Percentiles rank a stretch among this genome's conserved stretches.
Conservation (phyloP, 2,329 filamentous ascomycete genomes). For the Ceratocystis destructans region DNA sequence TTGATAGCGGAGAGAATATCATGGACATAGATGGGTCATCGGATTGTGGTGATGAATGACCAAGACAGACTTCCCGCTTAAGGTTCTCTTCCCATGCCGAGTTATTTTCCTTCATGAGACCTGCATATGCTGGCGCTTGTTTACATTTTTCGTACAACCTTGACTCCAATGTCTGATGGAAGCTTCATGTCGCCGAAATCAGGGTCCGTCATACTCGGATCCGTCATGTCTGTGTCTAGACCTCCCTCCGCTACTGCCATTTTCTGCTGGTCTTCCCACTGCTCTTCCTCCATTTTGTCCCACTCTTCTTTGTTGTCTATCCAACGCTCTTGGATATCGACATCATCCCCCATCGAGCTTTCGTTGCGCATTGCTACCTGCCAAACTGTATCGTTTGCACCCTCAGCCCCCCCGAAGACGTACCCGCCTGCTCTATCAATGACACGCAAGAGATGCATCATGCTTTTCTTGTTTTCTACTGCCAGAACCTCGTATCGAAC, state of each 20-base stretch:
- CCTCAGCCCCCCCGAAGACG: conserved; percentile 79
- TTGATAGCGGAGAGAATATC: conserved; percentile 15
- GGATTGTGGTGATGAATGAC: conserved; percentile 23
- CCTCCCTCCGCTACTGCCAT: conserved; percentile 22
- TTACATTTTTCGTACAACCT: conserved; percentile 54
- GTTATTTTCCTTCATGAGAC: not conserved
- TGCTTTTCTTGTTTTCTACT: conserved; percentile 91
- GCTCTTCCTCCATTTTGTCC: conserved; percentile 62
- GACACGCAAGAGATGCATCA: conserved; percentile 79
- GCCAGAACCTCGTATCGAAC: conserved; percentile 88
- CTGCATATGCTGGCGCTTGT: conserved; percentile 17
- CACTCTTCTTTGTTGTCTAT: conserved; percentile 78
- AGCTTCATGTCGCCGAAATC: conserved; percentile 41
- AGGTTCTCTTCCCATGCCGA: not conserved
- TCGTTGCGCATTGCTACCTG: conserved; percentile 79
- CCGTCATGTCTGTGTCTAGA: conserved; percentile 21
- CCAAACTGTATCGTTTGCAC: conserved; percentile 94
- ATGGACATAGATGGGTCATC: conserved; percentile 23
- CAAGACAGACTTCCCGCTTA: not conserved
- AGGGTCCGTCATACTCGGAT: conserved; percentile 27
- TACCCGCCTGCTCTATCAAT: conserved; percentile 91
- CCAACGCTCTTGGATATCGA: conserved; percentile 93
- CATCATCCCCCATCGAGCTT: conserved; percentile 60
- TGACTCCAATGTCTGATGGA: conserved; percentile 51
- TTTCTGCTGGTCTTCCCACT: conserved; percentile 58